Percentiles rank a stretch among this genome's conserved stretches.
Conservation (phyloP, 371 early-diverging fungal species). For the Syncephalastrum racemosum region DNA sequence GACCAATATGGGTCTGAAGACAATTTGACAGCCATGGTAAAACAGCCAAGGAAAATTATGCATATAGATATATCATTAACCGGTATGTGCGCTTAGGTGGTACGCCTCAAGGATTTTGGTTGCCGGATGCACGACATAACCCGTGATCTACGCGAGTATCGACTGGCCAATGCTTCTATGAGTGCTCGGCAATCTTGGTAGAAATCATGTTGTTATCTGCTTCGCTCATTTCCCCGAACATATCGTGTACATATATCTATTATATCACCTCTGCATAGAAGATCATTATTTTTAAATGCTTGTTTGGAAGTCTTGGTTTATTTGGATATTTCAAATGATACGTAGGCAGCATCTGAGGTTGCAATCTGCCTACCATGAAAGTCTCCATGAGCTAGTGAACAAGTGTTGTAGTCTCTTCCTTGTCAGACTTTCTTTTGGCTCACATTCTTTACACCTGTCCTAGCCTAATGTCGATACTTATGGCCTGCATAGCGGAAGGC, state of each 20-base stretch:
- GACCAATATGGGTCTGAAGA: conserved; percentile 79
- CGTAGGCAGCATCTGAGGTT: too few species aligned
- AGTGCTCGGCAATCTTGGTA: conserved; percentile 51
- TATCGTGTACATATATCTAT: neutral
- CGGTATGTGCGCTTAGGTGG: conserved; percentile 43
- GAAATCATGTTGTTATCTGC: conserved; percentile 1
- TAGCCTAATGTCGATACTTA: too few species aligned
- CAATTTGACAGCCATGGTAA: conserved; percentile 70
- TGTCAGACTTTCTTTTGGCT: too few species aligned
- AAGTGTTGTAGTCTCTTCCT: too few species aligned
- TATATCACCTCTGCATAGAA: neutral
- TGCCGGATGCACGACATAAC: conserved; percentile 69
- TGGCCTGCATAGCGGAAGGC: too few species aligned
- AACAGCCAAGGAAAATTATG: neutral
- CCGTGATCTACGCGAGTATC: conserved; percentile 60
- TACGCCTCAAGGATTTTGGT: conserved; percentile 79
- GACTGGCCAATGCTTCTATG: conserved; percentile 58
- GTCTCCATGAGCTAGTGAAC: too few species aligned
- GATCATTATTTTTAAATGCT: too few species aligned
- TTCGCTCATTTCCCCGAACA: neutral
- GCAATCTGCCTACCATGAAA: neutral
- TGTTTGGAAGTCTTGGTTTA: too few species aligned
- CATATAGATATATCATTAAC: conserved; percentile 1
- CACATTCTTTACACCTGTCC: too few species aligned
- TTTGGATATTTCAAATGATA: too few species aligned